Evolutionary conservation across 2,329 filamentous ascomycete species (phyloP), one percentile per base, ranked within the genome.

Genomic region (Fusarium fujikuroi): DNA sequence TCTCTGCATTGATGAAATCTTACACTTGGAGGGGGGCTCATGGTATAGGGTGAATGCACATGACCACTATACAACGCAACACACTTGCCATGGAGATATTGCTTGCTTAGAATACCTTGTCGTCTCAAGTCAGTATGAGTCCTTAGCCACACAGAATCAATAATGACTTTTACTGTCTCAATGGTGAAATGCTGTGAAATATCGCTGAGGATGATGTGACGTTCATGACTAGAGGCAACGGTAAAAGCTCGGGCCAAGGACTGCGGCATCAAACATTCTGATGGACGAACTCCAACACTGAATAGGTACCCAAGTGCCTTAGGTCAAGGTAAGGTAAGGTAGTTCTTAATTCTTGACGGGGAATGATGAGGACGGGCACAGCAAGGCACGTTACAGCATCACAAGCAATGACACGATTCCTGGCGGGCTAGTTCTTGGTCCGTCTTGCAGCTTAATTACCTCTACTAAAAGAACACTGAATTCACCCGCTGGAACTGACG

Each of bases 11-110:
- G 25, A 50, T 54, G 30, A 37, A 32, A 59, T 39, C 70, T 77
- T 56, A 78, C 76, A 42, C 73, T 77, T 63, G 77, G 75, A 58
- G 75, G 77, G 49, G 72, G 77, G 60, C 73, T 79, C 78, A 79
- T 79, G 66, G 64, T 70, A 54, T 53, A 54, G 46, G 61, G 61
- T 69, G 62, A 62, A 52, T 42, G 52, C 37, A 63, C 76, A 78
- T 78, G 63, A 43, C 61, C 53, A 34, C 63, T 39, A 57, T 32
- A 57, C 28, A 52, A 50, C 36, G 36, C 32, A 28, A 50, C 36
- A 52, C 59, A 53, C 25, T 46, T 58, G 46, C 63, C 62, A 63
- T 69, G 28, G 19, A 53, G 7, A 36, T 32, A 46, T 50, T 44
- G 30, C 43, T 43, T 28, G 52, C 54, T 39, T 14, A 64, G 40